Percentiles rank a stretch among this genome's conserved stretches.
These are phyloP conservation scores for Blastobotrys mokoenaii DNA, from an alignment of 805 yeast species.

Conservation along the genomic window DNA sequence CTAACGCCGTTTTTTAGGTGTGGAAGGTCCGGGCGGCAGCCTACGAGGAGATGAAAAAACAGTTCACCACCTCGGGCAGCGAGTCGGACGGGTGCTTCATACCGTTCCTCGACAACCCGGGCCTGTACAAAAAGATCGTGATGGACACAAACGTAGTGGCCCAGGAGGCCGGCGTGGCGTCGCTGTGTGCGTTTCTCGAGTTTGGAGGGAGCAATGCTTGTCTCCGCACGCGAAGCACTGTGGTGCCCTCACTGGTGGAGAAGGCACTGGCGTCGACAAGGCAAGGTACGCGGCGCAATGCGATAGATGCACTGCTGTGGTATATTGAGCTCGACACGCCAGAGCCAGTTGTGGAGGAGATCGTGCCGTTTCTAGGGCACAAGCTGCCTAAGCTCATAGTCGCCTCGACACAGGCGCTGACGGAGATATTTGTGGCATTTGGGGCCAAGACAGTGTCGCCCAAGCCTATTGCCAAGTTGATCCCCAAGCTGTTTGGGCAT, in stretches of 20 bases:
- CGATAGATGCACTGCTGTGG: constrained; percentile 53
- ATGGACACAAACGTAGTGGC: constrained; percentile 85
- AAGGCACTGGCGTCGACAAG: constrained; percentile 74
- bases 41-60: constrained; percentile 54
- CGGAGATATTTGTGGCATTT: constrained; percentile 46
- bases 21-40: constrained; percentile 87
- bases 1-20: constrained; percentile 19
- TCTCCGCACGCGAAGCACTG: constrained; percentile 22
- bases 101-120: constrained; percentile 44
- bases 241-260: constrained; percentile 47
- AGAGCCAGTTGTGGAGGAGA: constrained; percentile 55
- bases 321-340: constrained; percentile 62
- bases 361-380: constrained; percentile 53
- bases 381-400: constrained; percentile 72
- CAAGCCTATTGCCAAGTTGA: constrained; percentile 42
- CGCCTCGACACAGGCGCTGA: constrained; percentile 51
- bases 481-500: constrained; percentile 71
- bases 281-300: constrained; percentile 59
- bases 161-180: constrained; percentile 68
- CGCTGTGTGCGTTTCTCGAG: constrained; percentile 47
- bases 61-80: constrained; percentile 45
- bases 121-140: constrained; percentile 47
- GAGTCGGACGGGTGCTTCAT: constrained; percentile 50
- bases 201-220: constrained; percentile 44
- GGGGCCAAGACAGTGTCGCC: constrained; percentile 60